These are phyloP conservation scores for Viola odorata DNA, from an alignment of 345 rosid genomes.

Conservation along the genomic window DNA sequence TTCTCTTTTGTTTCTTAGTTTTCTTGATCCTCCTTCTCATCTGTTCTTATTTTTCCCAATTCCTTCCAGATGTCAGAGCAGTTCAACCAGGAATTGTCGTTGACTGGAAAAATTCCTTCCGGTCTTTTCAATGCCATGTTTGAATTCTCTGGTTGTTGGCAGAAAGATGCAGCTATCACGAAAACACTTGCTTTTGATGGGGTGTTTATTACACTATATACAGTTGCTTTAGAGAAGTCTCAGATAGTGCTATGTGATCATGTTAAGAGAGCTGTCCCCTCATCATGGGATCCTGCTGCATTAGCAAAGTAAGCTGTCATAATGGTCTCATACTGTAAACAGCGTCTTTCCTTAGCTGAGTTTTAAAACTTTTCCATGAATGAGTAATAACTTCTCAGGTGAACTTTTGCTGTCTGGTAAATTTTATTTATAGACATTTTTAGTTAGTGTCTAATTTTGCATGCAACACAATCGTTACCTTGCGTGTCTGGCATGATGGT, in stretches of 20 bases:
- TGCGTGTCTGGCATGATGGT: neutral
- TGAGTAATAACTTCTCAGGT: neutral
- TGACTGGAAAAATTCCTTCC: slow-evolving; percentile 88
- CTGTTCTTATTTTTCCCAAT: slow-evolving; percentile 1
- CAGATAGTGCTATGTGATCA: slow-evolving; percentile 64
- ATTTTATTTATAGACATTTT: neutral
- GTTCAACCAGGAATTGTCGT: slow-evolving; percentile 80
- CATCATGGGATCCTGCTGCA: slow-evolving; percentile 90
- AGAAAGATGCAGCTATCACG: slow-evolving; percentile 88
- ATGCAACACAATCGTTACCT: neutral
- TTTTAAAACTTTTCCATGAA: neutral
- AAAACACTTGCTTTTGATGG: slow-evolving; percentile 93
- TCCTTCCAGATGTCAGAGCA: slow-evolving; percentile 85
- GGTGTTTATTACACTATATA: slow-evolving; percentile 70
- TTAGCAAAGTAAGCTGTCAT: slow-evolving; percentile 54
- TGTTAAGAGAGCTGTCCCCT: slow-evolving; percentile 79
- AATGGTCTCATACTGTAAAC: neutral
- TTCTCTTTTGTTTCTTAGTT: slow-evolving; percentile 1
- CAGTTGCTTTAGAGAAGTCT: slow-evolving; percentile 81
- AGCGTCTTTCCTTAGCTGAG: neutral
- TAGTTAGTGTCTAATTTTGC: neutral
- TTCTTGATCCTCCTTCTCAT: neutral
- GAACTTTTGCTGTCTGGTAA: neutral
- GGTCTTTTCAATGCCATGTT: slow-evolving; percentile 90
- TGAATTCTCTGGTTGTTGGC: slow-evolving; percentile 87